Evolutionary conservation across 331 rosid genomes (phyloP).

Genomic region (Dryas integrifolia): DNA sequence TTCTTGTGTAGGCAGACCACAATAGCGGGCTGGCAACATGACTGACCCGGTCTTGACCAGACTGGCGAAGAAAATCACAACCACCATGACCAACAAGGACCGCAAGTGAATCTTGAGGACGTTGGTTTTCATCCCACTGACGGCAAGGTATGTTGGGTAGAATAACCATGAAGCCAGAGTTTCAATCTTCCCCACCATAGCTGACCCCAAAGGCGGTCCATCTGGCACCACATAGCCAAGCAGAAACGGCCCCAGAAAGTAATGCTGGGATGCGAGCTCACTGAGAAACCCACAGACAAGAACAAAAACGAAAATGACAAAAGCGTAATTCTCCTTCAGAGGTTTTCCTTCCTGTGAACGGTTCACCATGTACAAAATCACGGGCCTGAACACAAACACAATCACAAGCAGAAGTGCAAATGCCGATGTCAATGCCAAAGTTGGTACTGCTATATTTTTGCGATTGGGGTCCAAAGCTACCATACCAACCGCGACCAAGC

Average conservation of each 20-base stretch:
- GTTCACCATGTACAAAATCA: slow-evolving; percentile 19
- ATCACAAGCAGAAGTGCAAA: slow-evolving; percentile 8
- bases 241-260: slow-evolving; percentile 47
- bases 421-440: slow-evolving; percentile 16
- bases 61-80: slow-evolving; percentile 26
- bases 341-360: slow-evolving; percentile 24
- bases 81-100: slow-evolving; percentile 24
- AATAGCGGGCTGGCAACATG: slow-evolving; percentile 43
- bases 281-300: slow-evolving; percentile 31
- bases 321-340: slow-evolving; percentile 23
- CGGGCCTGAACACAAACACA: slow-evolving; percentile 34
- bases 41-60: slow-evolving; percentile 47
- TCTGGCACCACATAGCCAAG: slow-evolving; percentile 54
- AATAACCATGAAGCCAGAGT: slow-evolving; percentile 31
- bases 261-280: slow-evolving; percentile 59
- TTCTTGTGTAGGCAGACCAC: slow-evolving; percentile 31
- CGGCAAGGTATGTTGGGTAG: slow-evolving; percentile 60
- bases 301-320: slow-evolving; percentile 32
- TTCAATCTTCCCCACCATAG: slow-evolving; percentile 43
- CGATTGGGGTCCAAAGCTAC: slow-evolving; percentile 4
- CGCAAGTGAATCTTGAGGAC: slow-evolving; percentile 26
- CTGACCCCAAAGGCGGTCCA: slow-evolving; percentile 66
- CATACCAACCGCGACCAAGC: neutral
- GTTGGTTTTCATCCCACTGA: slow-evolving; percentile 50
- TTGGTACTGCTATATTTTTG: neutral